Base-by-base conservation (phyloP, 2,329 filamentous ascomycete species). In the Rasamsonia emersonii region DNA sequence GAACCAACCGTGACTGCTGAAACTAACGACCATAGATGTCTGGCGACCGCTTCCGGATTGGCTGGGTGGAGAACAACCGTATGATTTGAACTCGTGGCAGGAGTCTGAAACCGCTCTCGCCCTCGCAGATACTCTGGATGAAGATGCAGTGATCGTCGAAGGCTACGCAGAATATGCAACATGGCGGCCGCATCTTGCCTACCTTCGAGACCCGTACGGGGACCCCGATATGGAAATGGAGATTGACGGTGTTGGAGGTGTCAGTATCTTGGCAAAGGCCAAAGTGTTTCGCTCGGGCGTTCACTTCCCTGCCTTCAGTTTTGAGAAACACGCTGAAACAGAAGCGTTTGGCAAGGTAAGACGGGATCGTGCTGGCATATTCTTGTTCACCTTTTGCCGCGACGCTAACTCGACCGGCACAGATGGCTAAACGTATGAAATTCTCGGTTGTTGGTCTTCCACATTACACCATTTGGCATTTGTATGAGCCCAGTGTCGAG, bases 181-280 rank as follows among this genome's bases (percentile, higher is more conserved):
- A 1, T 98, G 91, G 91, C 74, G 91, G 43, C 91, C 91, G 24
- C 91, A 98, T 71, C 70, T 98, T 51, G 91, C 91, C 24, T 98
- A 98, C 56, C 75, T 98, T 5, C 82, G 91, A 38, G 91, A 98
- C 54, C 91, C 91, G 2, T 96, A 93, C 50, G 91, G 91, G 23
- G 91, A 98, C 53, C 89, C 89, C 13, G 91, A 98, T 54, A 95
- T 96, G 81, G 91, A 98, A 57, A 96, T 98, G 91, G 91, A 98
- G 51, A 89, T 98, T 47, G 91, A 98, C 48, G 91, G 91, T 44
- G 88, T 98, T 28, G 89, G 91, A 30, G 91, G 91, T 62, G 91
- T 98, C 47, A 95, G 86, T 64, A 98, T 98, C 50, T 63, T 98
- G 47, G 89, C 91, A 27, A 98, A 96, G 62, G 91, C 91, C 2